Evolutionary conservation across 495 filamentous ascomycete species (phyloP).

Genomic region (Aspergillus nanangensis): DNA sequence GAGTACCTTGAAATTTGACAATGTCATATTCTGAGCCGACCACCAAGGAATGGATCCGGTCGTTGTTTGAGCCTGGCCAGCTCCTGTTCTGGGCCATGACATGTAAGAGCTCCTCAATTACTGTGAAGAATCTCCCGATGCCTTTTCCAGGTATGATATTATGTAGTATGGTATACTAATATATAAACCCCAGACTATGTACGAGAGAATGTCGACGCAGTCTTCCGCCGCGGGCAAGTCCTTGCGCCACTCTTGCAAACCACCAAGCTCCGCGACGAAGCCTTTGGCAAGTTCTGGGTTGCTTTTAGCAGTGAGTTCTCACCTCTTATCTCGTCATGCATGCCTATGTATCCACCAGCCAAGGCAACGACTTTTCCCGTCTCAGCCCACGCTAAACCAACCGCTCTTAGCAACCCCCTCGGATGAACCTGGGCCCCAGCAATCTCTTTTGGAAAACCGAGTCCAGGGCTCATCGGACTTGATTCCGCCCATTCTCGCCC

Average conservation of each 20-base stretch:
- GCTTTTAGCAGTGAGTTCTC: conserved; percentile 28
- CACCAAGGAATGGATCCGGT: conserved; percentile 14
- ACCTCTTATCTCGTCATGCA: neutral
- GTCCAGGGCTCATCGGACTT: conserved; percentile 26
- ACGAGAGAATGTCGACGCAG: conserved; percentile 25
- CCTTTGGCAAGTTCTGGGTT: conserved; percentile 42
- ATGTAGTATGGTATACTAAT: neutral
- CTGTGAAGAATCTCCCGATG: neutral
- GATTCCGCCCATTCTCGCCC: conserved; percentile 34
- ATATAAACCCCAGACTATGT: conserved; percentile 24
- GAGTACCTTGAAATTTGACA: too few relatives aligned
- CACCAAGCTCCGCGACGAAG: conserved; percentile 32
- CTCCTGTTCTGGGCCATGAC: conserved; percentile 28
- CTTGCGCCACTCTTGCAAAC: conserved; percentile 34
- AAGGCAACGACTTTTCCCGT: neutral
- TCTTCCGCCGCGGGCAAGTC: conserved; percentile 31
- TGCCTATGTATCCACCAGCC: neutral
- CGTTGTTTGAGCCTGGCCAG: conserved; percentile 25
- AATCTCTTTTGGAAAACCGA: too few relatives aligned
- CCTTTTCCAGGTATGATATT: neutral
- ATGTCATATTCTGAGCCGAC: conserved; percentile 9
- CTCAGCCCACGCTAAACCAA: conserved; percentile 6
- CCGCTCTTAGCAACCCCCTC: conserved; percentile 1
- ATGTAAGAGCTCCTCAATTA: conserved; percentile 20
- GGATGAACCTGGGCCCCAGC: too few relatives aligned